A percentile compares a stretch with the other conserved stretches of the same genome.
Conservation (phyloP, 225 moss, liverwort and hornwort genomes). For the Sphagnum contortum region DNA sequence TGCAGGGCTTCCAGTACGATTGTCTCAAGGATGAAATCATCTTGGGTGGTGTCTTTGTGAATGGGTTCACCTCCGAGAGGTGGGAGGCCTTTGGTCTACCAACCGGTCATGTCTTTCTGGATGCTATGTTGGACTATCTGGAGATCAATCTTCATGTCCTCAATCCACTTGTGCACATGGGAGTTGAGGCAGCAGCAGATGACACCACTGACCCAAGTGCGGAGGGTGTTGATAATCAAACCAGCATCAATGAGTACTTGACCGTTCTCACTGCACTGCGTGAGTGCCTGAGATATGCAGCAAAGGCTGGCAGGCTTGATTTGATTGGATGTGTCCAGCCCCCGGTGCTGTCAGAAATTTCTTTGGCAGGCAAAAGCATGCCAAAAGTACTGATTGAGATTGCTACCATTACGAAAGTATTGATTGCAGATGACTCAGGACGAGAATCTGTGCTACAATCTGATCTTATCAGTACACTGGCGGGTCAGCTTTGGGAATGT, state of each 20-base stretch:
- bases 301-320: constrained; percentile 69
- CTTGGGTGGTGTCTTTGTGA: constrained; percentile 78
- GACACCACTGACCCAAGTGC: constrained; percentile 24
- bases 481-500: constrained; percentile 72
- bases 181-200: constrained; percentile 5
- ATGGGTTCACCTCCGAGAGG: constrained; percentile 71
- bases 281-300: constrained; percentile 76
- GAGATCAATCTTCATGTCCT: constrained; percentile 47
- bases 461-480: constrained; percentile 62
- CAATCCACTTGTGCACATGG: constrained; percentile 7
- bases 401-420: constrained; percentile 56
- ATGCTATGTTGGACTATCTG: constrained; percentile 64
- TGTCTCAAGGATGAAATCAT: constrained; percentile 79
- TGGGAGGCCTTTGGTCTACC: constrained; percentile 88
- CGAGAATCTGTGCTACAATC: constrained; percentile 65
- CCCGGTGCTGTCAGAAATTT: constrained; percentile 53
- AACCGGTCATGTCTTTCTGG: constrained; percentile 66
- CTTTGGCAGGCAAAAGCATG: constrained; percentile 33
- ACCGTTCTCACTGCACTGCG: constrained; percentile 61
- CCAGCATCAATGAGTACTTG: constrained; percentile 45
- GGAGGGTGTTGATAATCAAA: constrained; percentile 19
- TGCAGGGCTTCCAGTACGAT: constrained; percentile 68
- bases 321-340: constrained; percentile 45
- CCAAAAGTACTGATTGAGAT: constrained; percentile 58
- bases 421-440: constrained; percentile 63